Percentiles rank a stretch among this genome's conserved stretches.
phyloP scores from a whole-genome alignment of 2,329 filamentous ascomycete genomes.

The Diplocarpon rosae region DNA sequence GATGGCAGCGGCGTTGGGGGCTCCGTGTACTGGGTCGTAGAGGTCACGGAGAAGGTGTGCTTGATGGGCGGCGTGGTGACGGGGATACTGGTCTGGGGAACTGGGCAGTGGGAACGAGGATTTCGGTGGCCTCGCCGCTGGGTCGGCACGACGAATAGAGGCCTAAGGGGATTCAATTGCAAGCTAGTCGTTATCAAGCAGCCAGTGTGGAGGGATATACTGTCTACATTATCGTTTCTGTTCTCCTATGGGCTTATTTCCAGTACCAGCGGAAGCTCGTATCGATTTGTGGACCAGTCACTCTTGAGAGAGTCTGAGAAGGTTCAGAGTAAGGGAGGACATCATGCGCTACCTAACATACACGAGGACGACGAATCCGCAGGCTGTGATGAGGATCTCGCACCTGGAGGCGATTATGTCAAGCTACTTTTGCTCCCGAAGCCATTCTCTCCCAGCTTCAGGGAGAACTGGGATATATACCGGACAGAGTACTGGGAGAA shows the following conservation, averaged over 20 bases:
- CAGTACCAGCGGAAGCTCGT: slow-evolving; percentile 55
- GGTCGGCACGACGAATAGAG: slow-evolving; percentile 81
- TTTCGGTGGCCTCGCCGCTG: slow-evolving; percentile 89
- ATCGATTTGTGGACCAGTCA: slow-evolving; percentile 63
- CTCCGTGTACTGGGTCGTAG: slow-evolving; percentile 91
- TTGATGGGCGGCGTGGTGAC: slow-evolving; percentile 87
- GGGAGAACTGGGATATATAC: slow-evolving; percentile 95
- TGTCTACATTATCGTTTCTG: slow-evolving; percentile 64
- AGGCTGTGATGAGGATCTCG: slow-evolving; percentile 78
- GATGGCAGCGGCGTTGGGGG: slow-evolving; percentile 86
- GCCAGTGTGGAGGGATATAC: slow-evolving; percentile 67
- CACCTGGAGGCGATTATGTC: slow-evolving; percentile 81
- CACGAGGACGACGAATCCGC: slow-evolving; percentile 50
- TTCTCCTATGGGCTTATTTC: slow-evolving; percentile 67
- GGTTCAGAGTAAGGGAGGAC: slow-evolving; percentile 36
- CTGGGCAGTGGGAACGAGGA: slow-evolving; percentile 91
- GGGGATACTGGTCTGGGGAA: slow-evolving; percentile 78
- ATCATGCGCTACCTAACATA: slow-evolving; percentile 31
- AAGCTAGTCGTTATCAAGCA: slow-evolving; percentile 86
- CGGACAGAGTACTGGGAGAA: slow-evolving; percentile 92
- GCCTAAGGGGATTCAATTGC: slow-evolving; percentile 84
- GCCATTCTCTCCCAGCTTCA: slow-evolving; percentile 86
- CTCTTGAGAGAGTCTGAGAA: slow-evolving; percentile 49
- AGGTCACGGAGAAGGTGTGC: slow-evolving; percentile 80
- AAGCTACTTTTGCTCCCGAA: slow-evolving; percentile 86